Evolutionary conservation across 1,284 basidiomycete genomes (phyloP), one percentile per base, ranked within the genome.

Genomic region (Trametes hirsuta): DNA sequence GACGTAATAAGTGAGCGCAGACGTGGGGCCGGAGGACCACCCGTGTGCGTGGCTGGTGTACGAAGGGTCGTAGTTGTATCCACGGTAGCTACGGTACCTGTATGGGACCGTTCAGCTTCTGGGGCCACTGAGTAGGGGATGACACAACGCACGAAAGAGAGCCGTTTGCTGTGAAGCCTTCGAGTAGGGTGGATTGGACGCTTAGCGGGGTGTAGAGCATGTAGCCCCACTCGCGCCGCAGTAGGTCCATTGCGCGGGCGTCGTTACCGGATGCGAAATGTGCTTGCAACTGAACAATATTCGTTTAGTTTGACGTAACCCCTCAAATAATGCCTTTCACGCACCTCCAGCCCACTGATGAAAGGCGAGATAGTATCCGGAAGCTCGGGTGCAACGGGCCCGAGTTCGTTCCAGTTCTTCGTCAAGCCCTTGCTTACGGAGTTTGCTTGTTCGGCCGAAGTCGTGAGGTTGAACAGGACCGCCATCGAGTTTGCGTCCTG

Each of bases 401-500:
- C 82, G 22, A 81, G 72, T 4, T 78, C 76, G 42, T 78, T 80
- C 82, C 82, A 84, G 61, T 81, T 81, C 55, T 70, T 70, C 24
- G 75, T 77, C 41, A 84, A 71, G 0, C 79, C 80, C 34, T 71
- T 55, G 62, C 81, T 83, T 34, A 84, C 71, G 1, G 74, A 74
- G 24, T 70, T 64, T 4, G 77, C 78, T 61, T 82, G 81, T 10
- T 74, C 72, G 1, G 64, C 51, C 3, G 75, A 74, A 6, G 71
- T 75, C 1, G 81, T 84, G 6, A 82, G 66, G 63, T 81, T 81
- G 71, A 79, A 84, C n/a, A 83, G 60, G 3, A 84, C 71, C 0
- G 81, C 81, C 54, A 82, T 74, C 4, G 81, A 77, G 66, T 84
- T 84, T 6, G 79, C 81, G 60, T 84, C 82, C 61, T 84, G 81